Evolutionary conservation across 2,329 filamentous ascomycete species (phyloP).

Genomic region (Colletotrichum eremochloae): DNA sequence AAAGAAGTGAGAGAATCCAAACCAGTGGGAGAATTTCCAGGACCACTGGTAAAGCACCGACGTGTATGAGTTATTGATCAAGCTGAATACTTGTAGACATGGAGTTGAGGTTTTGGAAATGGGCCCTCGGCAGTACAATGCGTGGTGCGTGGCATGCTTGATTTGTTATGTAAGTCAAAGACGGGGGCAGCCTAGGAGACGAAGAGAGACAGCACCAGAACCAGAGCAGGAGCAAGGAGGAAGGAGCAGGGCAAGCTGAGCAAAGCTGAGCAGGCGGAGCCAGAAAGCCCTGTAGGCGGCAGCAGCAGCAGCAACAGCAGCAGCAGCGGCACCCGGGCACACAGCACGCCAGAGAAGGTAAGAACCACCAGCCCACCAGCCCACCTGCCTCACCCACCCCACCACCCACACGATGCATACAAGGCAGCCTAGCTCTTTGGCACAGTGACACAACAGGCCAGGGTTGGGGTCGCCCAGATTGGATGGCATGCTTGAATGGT

Average conservation of each 20-base stretch:
- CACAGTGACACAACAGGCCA: constrained; percentile 25
- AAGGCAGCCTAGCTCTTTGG: constrained; percentile 14
- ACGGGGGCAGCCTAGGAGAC: constrained; percentile 40
- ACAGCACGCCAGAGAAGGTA: constrained; percentile 2
- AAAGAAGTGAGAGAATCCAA: constrained; percentile 14
- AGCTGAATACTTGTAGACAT: constrained; percentile 40
- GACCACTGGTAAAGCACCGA: constrained; percentile 17
- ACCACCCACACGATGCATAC: constrained; percentile 34
- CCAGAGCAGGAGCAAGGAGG: constrained; percentile 7
- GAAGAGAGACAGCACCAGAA: constrained; percentile 23
- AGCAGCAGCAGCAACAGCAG: not conserved
- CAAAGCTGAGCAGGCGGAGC: constrained; percentile 7
- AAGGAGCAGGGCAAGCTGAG: constrained; percentile 3
- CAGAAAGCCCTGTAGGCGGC: not conserved
- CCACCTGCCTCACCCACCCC: constrained; percentile 37
- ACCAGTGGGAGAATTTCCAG: constrained; percentile 17
- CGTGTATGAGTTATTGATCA: constrained; percentile 34
- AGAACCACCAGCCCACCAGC: constrained; percentile 17
- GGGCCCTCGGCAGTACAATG: constrained; percentile 37
- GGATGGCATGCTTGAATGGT: constrained; percentile 32
- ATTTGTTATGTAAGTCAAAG: constrained; percentile 43
- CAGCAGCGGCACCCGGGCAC: not conserved
- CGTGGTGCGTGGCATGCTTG: constrained; percentile 42
- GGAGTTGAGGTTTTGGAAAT: constrained; percentile 38
- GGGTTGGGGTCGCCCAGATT: constrained; percentile 21